phyloP scores from a whole-genome alignment of 106 monocot genomes.

The Apostasia ramifera region DNA sequence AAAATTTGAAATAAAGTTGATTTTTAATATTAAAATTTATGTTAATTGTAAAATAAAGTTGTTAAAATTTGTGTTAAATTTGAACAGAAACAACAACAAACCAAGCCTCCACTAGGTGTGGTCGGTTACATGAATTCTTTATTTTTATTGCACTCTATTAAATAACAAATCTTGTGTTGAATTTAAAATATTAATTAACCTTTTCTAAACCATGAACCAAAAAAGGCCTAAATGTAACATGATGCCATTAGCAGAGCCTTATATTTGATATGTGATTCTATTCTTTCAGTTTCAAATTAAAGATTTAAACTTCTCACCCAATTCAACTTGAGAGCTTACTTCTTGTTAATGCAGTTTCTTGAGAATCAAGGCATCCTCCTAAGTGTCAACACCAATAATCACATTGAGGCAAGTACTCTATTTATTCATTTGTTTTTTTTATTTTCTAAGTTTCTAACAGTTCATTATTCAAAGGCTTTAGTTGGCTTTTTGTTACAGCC shows the following conservation, averaged over 20 bases:
- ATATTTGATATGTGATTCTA: too few species aligned
- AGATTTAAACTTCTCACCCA: not conserved
- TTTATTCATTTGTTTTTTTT: not conserved
- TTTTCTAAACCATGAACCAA: not conserved
- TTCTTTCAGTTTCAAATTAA: not conserved
- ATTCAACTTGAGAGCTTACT: not conserved
- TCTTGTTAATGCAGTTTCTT: conserved; percentile 31
- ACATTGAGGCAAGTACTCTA: conserved; percentile 33
- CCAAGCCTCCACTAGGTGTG: not conserved
- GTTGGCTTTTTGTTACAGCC: too few species aligned
- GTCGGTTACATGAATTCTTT: not conserved
- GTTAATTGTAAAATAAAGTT: too few species aligned
- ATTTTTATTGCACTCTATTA: not conserved
- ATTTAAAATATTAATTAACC: not conserved
- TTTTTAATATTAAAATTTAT: too few species aligned
- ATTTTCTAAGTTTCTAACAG: not conserved
- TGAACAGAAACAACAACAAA: too few species aligned
- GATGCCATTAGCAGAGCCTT: not conserved
- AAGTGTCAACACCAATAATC: conserved; percentile 25
- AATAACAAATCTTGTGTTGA: not conserved
- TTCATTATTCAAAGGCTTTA: too few species aligned
- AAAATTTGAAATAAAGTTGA: too few species aligned
- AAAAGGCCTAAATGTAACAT: not conserved
- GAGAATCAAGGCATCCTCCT: conserved; percentile 37
- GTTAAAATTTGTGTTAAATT: too few species aligned